Evolutionary conservation across 305 asterid species (phyloP).

Genomic region (Rubia occidens): DNA sequence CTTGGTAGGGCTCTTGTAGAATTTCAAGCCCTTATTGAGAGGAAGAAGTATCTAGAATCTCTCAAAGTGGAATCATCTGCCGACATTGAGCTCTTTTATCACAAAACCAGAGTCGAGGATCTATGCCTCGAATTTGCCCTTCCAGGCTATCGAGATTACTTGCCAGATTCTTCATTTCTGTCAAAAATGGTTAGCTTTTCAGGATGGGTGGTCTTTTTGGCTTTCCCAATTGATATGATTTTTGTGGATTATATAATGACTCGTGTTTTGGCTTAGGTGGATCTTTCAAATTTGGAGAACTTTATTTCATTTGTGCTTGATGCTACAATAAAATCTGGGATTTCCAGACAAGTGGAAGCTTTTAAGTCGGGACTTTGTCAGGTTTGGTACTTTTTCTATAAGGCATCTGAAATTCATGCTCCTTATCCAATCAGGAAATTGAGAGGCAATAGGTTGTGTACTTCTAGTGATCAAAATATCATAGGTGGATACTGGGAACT

Average conservation of each 20-base stretch:
- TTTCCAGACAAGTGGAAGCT: constrained; percentile 78
- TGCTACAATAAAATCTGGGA: constrained; percentile 73
- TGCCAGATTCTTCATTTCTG: constrained; percentile 33
- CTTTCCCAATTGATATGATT: background rate
- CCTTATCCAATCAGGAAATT: background rate
- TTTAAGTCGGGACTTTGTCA: constrained; percentile 87
- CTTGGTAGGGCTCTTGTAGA: constrained; percentile 67
- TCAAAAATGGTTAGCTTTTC: constrained; percentile 53
- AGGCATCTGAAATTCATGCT: background rate
- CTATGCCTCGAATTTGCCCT: constrained; percentile 82
- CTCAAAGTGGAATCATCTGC: constrained; percentile 24
- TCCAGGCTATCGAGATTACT: constrained; percentile 90
- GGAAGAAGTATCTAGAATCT: constrained; percentile 46
- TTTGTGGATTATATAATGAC: constrained; percentile 7
- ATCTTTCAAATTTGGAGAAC: constrained; percentile 57
- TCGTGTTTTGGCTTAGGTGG: constrained; percentile 43
- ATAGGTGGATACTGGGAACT: background rate
- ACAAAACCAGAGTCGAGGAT: constrained; percentile 64
- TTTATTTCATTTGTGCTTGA: constrained; percentile 54
- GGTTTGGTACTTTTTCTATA: constrained; percentile 35
- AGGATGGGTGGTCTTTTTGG: constrained; percentile 11
- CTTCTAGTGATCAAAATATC: background rate
- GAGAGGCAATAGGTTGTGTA: background rate
- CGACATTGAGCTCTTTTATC: constrained; percentile 38
- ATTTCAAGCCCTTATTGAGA: constrained; percentile 69